Base-by-base conservation (phyloP, 2,329 filamentous ascomycete genomes). In the Sporothrix euskadiensis region DNA sequence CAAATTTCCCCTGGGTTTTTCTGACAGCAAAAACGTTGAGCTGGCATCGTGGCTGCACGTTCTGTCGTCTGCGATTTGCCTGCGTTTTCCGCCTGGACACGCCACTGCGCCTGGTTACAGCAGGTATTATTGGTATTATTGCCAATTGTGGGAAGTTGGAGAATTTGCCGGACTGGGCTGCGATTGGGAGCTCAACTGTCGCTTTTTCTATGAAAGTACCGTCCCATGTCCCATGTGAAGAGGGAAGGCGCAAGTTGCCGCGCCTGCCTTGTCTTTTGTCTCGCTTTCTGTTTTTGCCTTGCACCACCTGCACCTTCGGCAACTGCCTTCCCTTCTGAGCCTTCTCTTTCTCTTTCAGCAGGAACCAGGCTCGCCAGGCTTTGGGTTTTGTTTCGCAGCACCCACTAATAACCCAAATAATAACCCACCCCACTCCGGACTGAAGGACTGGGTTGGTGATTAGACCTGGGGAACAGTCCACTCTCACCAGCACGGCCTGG, bases 401-500 rank as follows among this genome's bases (percentile, higher is more conserved):
- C 32, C 16, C 35, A 63, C 57, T 39, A n/a, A n/a, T 61, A 61
- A 14, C n/a, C n/a, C 32, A 26, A 14, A 44, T 44, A 44, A 44
- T 22, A 41, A 56, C 52, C 39, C 35, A 71, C 54, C 49, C 35
- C 61, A 61, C 68, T 22, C 59, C 49, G 39, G 59, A 32, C 56
- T 59, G 30, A 12, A 26, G 56, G 32, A 61, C 32, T 39, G 54
- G 54, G 8, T 47, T 16, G 44, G 76, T 61, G 32, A 16, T 32
- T 61, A 32, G 77, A 77, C 74, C 79, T 54, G 32, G 22, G 26
- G 44, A 52, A 30, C 39, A 22, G 54, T 47, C 39, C 57, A 68
- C 65, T 68, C 16, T 12, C 44, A 35, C 44, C 44, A 68, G 8
- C 14, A n/a, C 44, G 44, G 26, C 41, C 41, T 8, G 63, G 44